phyloP scores from a whole-genome alignment of 176 grass and related monocot species.

The Bromus sterilis region DNA sequence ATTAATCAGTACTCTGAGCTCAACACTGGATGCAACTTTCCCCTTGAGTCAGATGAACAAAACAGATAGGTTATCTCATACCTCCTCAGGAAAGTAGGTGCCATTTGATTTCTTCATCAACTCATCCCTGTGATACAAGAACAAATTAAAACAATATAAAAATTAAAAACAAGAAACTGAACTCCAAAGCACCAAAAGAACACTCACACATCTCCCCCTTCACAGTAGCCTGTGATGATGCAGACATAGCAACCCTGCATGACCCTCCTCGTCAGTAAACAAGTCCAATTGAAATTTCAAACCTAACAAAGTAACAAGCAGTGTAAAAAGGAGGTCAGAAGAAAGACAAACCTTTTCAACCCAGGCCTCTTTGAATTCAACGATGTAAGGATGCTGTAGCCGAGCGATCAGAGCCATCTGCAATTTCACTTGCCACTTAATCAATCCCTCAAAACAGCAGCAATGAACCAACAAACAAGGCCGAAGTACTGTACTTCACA shows the following conservation, averaged over 20 bases:
- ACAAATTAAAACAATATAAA: background rate
- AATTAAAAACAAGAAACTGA: background rate
- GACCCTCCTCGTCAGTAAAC: conserved; percentile 24
- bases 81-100: conserved; percentile 91
- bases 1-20: conserved; percentile 7
- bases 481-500: background rate
- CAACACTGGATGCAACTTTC: background rate
- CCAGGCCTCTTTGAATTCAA: conserved; percentile 99
- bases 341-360: conserved; percentile 67
- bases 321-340: background rate
- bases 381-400: conserved; percentile 89
- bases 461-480: background rate
- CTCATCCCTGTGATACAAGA: conserved; percentile 52
- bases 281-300: background rate
- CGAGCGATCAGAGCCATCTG: conserved; percentile 95
- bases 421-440: conserved; percentile 5
- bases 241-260: conserved; percentile 96
- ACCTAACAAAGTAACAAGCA: conserved; percentile 2
- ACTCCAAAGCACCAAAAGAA: background rate
- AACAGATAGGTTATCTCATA: conserved; percentile 13
- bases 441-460: background rate
- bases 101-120: conserved; percentile 90
- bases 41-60: background rate
- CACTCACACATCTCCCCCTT: conserved; percentile 98
- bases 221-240: conserved; percentile 96